A percentile compares a stretch with the other conserved stretches of the same genome.
Evolutionary conservation across 306 rosid species (phyloP).

Genomic region (Begonia masoniana): DNA sequence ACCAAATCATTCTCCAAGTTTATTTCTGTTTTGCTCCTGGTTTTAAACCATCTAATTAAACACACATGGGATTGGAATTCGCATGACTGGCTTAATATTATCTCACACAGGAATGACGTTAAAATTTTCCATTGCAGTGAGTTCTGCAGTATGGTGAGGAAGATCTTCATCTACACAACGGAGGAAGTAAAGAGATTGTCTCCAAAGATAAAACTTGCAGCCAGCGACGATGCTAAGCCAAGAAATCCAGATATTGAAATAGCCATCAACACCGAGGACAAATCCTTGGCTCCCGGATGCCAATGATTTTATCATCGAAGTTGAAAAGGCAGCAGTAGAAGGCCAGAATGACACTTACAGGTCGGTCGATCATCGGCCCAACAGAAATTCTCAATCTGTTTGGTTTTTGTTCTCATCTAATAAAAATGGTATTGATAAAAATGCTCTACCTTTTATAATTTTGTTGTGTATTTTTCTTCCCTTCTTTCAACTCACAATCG

Average conservation of each 20-base stretch:
- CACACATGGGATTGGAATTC: no score
- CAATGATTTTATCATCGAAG: constrained; percentile 11
- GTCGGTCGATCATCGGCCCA: not conserved
- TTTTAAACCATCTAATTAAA: no score
- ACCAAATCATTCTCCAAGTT: no score
- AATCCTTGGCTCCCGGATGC: constrained; percentile 46
- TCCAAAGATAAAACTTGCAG: constrained; percentile 58
- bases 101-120: no score
- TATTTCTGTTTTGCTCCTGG: no score
- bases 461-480: no score
- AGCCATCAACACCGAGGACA: constrained; percentile 59
- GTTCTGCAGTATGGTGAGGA: constrained; percentile 85
- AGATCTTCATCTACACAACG: constrained; percentile 78
- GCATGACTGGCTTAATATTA: no score
- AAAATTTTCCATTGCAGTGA: constrained; percentile 38
- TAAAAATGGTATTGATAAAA: not conserved
- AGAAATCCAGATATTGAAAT: constrained; percentile 49
- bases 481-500: no score
- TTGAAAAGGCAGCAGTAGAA: not conserved
- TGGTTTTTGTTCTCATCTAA: not conserved
- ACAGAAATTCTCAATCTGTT: not conserved
- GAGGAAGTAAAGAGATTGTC: constrained; percentile 90
- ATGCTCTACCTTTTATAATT: not conserved
- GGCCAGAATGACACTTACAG: no score
- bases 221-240: constrained; percentile 39